A percentile compares a stretch with the other conserved stretches of the same genome.
Evolutionary conservation across 2,329 filamentous ascomycete genomes (phyloP).

Genomic region (Nannizzia gypsea): DNA sequence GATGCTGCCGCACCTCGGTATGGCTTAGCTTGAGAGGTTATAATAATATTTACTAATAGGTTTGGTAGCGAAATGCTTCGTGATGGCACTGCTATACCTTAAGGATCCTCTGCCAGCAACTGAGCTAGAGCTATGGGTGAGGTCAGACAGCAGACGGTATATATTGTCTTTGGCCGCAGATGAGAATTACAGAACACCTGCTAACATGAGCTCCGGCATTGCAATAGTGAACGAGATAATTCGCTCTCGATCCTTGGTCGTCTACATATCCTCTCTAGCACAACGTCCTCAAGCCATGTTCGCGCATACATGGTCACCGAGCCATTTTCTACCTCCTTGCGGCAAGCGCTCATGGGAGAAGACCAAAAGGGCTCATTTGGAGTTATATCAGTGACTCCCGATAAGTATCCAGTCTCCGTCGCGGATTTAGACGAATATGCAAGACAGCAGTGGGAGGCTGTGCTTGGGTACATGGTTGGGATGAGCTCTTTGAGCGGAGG

Average conservation of each 20-base stretch:
- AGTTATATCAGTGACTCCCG: constrained; percentile 58
- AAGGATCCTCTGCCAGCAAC: constrained; percentile 64
- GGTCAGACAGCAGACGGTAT: constrained; percentile 50
- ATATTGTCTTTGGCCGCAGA: too few species aligned
- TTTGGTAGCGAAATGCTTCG: constrained; percentile 71
- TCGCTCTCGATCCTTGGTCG: constrained; percentile 68
- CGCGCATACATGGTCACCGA: constrained; percentile 65
- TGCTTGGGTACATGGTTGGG: constrained; percentile 84
- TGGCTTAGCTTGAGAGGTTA: not conserved
- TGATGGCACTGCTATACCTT: constrained; percentile 91
- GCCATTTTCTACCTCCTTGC: constrained; percentile 72
- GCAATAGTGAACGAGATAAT: constrained; percentile 61
- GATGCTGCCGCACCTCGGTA: constrained; percentile 87
- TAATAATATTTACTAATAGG: constrained; percentile 11
- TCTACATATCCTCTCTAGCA: constrained; percentile 72
- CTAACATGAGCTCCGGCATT: not conserved
- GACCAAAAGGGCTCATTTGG: constrained; percentile 83
- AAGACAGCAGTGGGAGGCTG: constrained; percentile 84
- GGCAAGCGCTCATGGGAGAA: constrained; percentile 75
- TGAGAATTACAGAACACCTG: not conserved
- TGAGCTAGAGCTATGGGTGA: constrained; percentile 79
- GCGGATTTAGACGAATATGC: constrained; percentile 74
- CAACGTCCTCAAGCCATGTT: constrained; percentile 47
- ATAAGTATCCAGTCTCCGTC: constrained; percentile 53
- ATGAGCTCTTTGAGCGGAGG: constrained; percentile 38